Conservation (phyloP, 2,329 filamentous ascomycete genomes). For the Aspergillus arachidicola region DNA sequence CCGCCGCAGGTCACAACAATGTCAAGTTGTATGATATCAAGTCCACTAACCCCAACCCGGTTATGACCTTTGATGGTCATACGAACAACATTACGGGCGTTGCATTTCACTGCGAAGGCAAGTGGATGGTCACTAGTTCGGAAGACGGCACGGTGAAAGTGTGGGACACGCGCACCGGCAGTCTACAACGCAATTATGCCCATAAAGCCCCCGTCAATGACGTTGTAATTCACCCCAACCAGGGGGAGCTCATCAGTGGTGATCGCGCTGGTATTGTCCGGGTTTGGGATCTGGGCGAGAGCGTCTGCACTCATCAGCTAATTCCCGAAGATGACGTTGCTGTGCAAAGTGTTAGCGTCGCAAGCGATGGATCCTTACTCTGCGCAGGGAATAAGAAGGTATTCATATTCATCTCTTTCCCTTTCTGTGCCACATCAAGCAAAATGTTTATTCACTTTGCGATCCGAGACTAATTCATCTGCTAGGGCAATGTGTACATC, state of each 20-base stretch:
- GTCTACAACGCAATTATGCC: slow-evolving; percentile 87
- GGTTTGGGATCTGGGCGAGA: slow-evolving; percentile 96
- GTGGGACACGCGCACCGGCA: slow-evolving; percentile 87
- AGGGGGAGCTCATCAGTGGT: slow-evolving; percentile 96
- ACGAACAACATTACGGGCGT: slow-evolving; percentile 95
- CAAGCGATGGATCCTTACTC: slow-evolving; percentile 87
- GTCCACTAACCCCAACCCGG: slow-evolving; percentile 90
- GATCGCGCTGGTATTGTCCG: slow-evolving; percentile 90
- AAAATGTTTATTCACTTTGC: not conserved
- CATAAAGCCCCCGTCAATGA: slow-evolving; percentile 91
- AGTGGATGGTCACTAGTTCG: slow-evolving; percentile 99
- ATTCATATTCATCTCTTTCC: slow-evolving; percentile 20
- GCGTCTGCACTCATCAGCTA: slow-evolving; percentile 93
- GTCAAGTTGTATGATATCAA: slow-evolving; percentile 99
- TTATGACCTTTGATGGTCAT: slow-evolving; percentile 94
- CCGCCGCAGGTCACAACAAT: slow-evolving; percentile 76
- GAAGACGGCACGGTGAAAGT: slow-evolving; percentile 97
- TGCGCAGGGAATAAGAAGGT: slow-evolving; percentile 92
- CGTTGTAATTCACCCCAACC: slow-evolving; percentile 98
- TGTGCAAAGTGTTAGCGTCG: slow-evolving; percentile 92
- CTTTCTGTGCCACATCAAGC: not conserved
- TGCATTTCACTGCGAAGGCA: slow-evolving; percentile 96
- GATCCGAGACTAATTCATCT: not conserved
- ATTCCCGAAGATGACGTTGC: slow-evolving; percentile 95
- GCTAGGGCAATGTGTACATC: slow-evolving; percentile 90